Evolutionary conservation across 192 early-diverging fungal species (phyloP), one percentile per base, ranked within the genome.

Genomic region (Radiomyces spectabilis): DNA sequence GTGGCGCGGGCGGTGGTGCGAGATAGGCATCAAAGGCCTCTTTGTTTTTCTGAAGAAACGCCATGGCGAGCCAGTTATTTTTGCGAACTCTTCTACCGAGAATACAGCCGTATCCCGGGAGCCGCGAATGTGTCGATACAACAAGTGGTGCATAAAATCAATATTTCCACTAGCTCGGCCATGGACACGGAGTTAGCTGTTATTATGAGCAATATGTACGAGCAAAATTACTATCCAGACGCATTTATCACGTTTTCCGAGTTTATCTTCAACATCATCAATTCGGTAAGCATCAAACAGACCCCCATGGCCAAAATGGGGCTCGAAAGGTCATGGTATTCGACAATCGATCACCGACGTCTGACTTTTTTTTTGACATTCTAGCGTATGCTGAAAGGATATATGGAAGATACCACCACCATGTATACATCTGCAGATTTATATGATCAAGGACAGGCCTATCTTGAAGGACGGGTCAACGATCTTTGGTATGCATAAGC

Each of bases 231-330:
- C 40, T 7, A 4, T 15, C 33, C 30, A 12, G 59, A 61, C 21
- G 19, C 41, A 3, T 41, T 53, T 34, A 53, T 61, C n/a, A 53
- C 59, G 8, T 45, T 53, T 27, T 51, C 49, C 18, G 59, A 51
- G n/a, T 21, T 32, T 16, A 40, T 61, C 16, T 61, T 61, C 33
- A 53, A 52, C 18, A 35, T 44, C 19, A 53, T 61, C 24, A 53
- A 51, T 18, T 29, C 16, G 39, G 49, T 53, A 51, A 34, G 12
- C 39, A 41, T 19, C 5, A 29, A 51, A 51, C n/a, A n/a, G n/a
- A n/a, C n/a, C n/a, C n/a, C n/a, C n/a, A n/a, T n/a, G n/a, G n/a
- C n/a, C n/a, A n/a, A n/a, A n/a, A n/a, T n/a, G n/a, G n/a, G n/a
- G n/a, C n/a, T n/a, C n/a, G n/a, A n/a, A n/a, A n/a, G n/a, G n/a